These are phyloP conservation scores for Alliaria petiolata DNA, from an alignment of 345 rosid species.

Conservation along the genomic window DNA sequence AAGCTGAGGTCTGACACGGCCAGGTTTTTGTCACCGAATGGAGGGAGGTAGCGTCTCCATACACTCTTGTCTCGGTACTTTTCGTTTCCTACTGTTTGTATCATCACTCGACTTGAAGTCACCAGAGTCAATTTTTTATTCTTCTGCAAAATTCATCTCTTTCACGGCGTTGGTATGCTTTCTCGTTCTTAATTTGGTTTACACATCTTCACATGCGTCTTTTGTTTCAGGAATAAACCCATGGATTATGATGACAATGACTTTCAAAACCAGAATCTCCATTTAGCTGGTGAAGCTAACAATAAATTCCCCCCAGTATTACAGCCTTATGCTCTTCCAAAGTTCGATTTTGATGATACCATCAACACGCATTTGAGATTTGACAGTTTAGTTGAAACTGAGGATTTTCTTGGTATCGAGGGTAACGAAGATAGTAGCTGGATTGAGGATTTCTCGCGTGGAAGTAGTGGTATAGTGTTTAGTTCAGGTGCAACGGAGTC, in stretches of 20 bases:
- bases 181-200: neutral
- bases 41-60: conserved; percentile 99
- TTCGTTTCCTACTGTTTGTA: conserved; percentile 51
- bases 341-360: conserved; percentile 87
- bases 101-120: conserved; percentile 12
- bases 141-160: neutral
- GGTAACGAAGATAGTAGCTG: conserved; percentile 79
- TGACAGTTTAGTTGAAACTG: conserved; percentile 69
- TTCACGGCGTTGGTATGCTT: neutral
- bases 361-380: conserved; percentile 66
- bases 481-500: conserved; percentile 75
- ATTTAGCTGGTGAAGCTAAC: conserved; percentile 84
- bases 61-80: conserved; percentile 86
- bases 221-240: conserved; percentile 60
- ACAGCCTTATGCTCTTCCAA: conserved; percentile 73
- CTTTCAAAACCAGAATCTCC: conserved; percentile 91
- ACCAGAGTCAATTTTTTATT: conserved; percentile 11
- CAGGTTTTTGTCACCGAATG: conserved; percentile 77
- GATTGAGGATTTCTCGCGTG: conserved; percentile 86
- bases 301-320: conserved; percentile 64
- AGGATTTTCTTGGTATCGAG: conserved; percentile 81
- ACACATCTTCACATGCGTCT: neutral
- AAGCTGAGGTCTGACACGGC: conserved; percentile 54
- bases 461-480: conserved; percentile 64
- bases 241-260: conserved; percentile 99